Evolutionary conservation across 345 rosid genomes (phyloP), one percentile per base, ranked within the genome.

Genomic region (Eucalyptus curtisii): DNA sequence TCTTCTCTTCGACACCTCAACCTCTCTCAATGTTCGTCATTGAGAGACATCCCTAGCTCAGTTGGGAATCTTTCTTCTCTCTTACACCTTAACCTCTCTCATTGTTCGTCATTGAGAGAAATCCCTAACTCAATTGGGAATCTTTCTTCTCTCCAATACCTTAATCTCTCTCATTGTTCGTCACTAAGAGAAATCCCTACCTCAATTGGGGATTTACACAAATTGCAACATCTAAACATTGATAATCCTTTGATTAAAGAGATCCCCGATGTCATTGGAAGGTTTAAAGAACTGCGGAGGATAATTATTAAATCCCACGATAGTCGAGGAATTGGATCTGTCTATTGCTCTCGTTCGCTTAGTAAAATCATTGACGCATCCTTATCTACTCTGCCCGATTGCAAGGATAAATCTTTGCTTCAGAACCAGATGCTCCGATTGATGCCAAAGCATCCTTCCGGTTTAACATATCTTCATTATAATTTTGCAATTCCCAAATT

Each of bases 361-460:
- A 52, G 10, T 52, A 20, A 52, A 52, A 52, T 52, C 57, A 52
- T 52, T 19, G 24, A 52, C 57, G 19, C 10, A 2, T 52, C 57
- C 57, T 52, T 19, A 52, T 52, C 25, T 52, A 52, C 52, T 49
- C 19, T 0, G 1, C 52, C 10, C 3, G 24, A 52, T 52, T 19
- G 57, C 24, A 52, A 52, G 57, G 57, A 52, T 7, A 52, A 52
- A 7, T 52, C 57, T 52, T 20, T 52, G 19, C 57, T 19, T 52
- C 0, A 0, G 25, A 19, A 20, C 57, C 57, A 14, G 20, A 0
- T 14, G 20, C 76, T 66, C 3, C 40, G 5, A 15, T 14, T 3
- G 20, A 1, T 64, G 76, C 20, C 20, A n/a, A 7, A n/a, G 20
- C 76, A 7, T n/a, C 40, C 37, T n/a, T 64, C 2, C 0, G 10